Evolutionary conservation across 78 protist species (phyloP), one percentile per base, ranked within the genome.

Genomic region (Creolimax fragrantissima): DNA sequence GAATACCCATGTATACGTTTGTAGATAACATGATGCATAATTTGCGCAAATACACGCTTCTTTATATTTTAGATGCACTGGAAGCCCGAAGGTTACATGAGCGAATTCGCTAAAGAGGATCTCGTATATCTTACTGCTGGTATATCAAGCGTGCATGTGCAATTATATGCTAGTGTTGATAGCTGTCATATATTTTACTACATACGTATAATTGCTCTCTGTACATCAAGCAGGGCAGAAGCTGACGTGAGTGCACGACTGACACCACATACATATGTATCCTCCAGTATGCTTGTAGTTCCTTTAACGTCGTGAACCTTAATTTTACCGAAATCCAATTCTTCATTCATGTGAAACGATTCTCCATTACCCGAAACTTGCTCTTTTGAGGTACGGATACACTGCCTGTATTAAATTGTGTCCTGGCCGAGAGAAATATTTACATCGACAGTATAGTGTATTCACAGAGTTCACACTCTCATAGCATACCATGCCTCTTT

Each of bases 81-180:
- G 41, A 24, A 37, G 89, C 3, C 45, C 11, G 89, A 85, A 24
- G 42, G 45, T 42, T 89, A 89, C 81, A 24, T 6, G 11, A 83
- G 58, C 32, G 42, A 58, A 35, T 89, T 89, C 37, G 32, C 3
- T 3, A 42, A 11, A 2, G 81, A 44, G 5, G n/a, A 17, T 17
- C 91, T 89, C 85, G 92, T 89, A 36, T 89, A 89, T 17, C 42
- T 89, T 32, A 24, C 92, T 17, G 7, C 86, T 39, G 86, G 86
- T 11, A 5, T 83, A 83, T 24, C 74, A 58, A 58, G 24, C 24
- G 74, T 58, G 11, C 44, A 6, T 83, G 42, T 24, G 44, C 7
- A 6, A 0, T 24, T 24, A 58, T 58, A 24, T 17, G 1, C 11
- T 58, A 58, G 74, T 58, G 24, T 24, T 24, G 74, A 58, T 24